Percentiles rank a stretch among this genome's conserved stretches.
phyloP scores from a whole-genome alignment of 2,329 filamentous ascomycete genomes.

The Hawksworthiomyces lignivorus region DNA sequence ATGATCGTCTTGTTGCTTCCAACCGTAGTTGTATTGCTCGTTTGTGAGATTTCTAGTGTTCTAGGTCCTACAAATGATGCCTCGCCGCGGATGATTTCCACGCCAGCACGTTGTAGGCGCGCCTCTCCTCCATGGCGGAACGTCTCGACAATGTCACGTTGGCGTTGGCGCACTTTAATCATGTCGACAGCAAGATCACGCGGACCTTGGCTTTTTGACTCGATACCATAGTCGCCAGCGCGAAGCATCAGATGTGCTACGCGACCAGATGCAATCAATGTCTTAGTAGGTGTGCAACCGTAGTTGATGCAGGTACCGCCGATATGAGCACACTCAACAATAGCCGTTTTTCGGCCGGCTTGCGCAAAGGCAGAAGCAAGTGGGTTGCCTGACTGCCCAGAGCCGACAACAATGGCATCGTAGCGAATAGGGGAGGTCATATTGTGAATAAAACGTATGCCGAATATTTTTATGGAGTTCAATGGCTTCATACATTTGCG shows the following conservation, averaged over 20 bases:
- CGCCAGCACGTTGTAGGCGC: conserved; percentile 18
- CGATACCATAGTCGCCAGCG: conserved; percentile 38
- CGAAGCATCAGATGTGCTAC: conserved; percentile 37
- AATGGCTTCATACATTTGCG: too few species aligned
- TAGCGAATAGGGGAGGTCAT: conserved; percentile 20
- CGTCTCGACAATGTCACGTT: conserved; percentile 43
- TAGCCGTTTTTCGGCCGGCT: conserved; percentile 34
- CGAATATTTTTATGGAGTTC: too few species aligned
- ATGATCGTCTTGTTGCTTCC: conserved; percentile 26
- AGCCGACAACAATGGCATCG: conserved; percentile 41
- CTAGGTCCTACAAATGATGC: conserved; percentile 35
- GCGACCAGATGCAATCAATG: conserved; percentile 45
- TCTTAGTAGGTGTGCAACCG: conserved; percentile 49
- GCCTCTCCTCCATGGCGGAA: conserved; percentile 41
- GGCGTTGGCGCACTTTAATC: conserved; percentile 40
- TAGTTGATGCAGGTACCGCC: conserved; percentile 46
- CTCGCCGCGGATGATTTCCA: conserved; percentile 38
- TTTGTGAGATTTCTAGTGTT: conserved; percentile 30
- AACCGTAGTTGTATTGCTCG: conserved; percentile 20
- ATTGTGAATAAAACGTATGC: neutral
- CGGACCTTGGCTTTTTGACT: conserved; percentile 10
- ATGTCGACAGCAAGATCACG: conserved; percentile 35
- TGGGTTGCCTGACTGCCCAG: conserved; percentile 44
- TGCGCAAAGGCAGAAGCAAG: conserved; percentile 39
- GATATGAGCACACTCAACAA: conserved; percentile 40